phyloP scores from a whole-genome alignment of 352 stramenopile species.

The Pythium brachiatum region DNA sequence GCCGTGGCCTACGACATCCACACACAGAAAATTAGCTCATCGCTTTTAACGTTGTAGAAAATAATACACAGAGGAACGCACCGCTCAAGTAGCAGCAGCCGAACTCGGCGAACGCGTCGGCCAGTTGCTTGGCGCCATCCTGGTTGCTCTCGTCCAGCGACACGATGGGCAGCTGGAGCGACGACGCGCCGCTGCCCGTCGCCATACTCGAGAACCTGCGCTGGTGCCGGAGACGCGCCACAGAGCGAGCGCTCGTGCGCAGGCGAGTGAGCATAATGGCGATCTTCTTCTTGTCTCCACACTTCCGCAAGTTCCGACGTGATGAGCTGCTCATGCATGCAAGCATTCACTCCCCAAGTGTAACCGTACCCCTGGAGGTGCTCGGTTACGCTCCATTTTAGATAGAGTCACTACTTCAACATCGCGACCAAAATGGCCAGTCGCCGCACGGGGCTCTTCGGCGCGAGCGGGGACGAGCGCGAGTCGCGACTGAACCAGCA shows the following conservation, averaged over 20 bases:
- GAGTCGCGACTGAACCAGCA: constrained; percentile 53
- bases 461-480: constrained; percentile 41
- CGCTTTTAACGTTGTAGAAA: too few relatives aligned
- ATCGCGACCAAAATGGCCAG: neutral
- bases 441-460: constrained; percentile 40
- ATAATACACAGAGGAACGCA: constrained; percentile 1
- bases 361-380: neutral
- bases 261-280: neutral
- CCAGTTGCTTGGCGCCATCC: constrained; percentile 38
- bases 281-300: neutral
- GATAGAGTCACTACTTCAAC: neutral
- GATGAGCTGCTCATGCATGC: neutral
- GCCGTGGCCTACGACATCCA: constrained; percentile 38
- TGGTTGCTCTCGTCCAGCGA: constrained; percentile 47
- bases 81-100: constrained; percentile 72
- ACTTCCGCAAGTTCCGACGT: neutral
- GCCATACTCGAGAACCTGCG: neutral
- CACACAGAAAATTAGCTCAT: neutral
- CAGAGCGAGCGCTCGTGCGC: neutral
- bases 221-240: neutral
- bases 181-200: constrained; percentile 6
- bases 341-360: neutral
- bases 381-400: too few relatives aligned
- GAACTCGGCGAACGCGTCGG: constrained; percentile 59
- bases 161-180: constrained; percentile 36